Conservation (phyloP, 1,139 yeast genomes). For the Lodderomyces pseudojiufengensis region DNA sequence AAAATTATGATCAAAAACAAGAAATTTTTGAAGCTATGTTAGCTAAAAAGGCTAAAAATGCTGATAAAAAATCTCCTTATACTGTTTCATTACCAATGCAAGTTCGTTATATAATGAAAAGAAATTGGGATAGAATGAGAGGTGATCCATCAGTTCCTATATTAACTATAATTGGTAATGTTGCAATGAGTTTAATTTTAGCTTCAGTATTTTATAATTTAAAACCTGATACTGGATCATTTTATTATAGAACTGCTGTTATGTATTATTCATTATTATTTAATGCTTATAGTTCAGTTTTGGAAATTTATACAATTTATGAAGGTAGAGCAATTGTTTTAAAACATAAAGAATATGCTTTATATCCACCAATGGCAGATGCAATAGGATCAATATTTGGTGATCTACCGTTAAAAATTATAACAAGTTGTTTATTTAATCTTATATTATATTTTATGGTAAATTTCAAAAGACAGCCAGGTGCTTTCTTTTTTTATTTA, state of each 20-base stretch:
- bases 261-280: constrained; percentile 55
- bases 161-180: constrained; percentile 58
- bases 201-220: constrained; percentile 65
- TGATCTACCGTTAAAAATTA: constrained; percentile 53
- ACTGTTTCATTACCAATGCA: constrained; percentile 67
- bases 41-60: constrained; percentile 55
- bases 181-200: constrained; percentile 68
- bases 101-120: constrained; percentile 51
- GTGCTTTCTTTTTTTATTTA: constrained; percentile 56
- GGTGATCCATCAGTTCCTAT: constrained; percentile 68
- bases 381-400: constrained; percentile 57
- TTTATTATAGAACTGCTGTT: constrained; percentile 55
- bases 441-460: constrained; percentile 57
- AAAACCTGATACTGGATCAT: constrained; percentile 45
- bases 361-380: constrained; percentile 68
- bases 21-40: constrained; percentile 44
- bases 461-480: constrained; percentile 53
- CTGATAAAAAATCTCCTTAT: constrained; percentile 55
- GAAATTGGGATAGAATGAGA: constrained; percentile 60
- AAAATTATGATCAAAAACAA: constrained; percentile 17
- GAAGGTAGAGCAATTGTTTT: constrained; percentile 57
- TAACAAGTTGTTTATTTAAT: constrained; percentile 39
- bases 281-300: constrained; percentile 54
- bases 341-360: constrained; percentile 59
- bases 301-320: constrained; percentile 55